Evolutionary conservation across 768 basidiomycete species (phyloP).

Genomic region (Lepiota subincarnata): DNA sequence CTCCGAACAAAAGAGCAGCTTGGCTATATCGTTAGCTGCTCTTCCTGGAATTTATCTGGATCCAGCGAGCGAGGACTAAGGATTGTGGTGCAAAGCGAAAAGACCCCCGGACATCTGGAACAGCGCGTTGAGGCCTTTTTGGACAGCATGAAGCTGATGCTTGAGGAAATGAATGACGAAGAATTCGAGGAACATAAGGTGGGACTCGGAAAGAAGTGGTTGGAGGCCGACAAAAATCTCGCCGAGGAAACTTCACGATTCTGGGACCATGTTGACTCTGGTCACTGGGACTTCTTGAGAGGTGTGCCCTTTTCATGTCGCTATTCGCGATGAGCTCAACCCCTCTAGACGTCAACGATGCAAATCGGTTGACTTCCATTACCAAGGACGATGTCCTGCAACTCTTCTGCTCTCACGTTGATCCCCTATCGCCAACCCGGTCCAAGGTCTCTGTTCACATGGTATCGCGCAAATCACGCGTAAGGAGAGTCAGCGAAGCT

Average conservation of each 20-base stretch:
- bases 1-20: constrained; percentile 94
- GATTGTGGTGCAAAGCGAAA: constrained; percentile 87
- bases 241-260: constrained; percentile 72
- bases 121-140: constrained; percentile 87
- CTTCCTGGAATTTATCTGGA: constrained; percentile 54
- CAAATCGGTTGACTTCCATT: constrained; percentile 54
- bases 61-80: constrained; percentile 71
- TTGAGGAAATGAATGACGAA: constrained; percentile 65
- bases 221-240: constrained; percentile 87
- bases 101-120: constrained; percentile 75
- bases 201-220: constrained; percentile 75
- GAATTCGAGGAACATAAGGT: constrained; percentile 78
- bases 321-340: constrained; percentile 11
- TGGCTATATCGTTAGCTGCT: constrained; percentile 82
- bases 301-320: constrained; percentile 44
- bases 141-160: constrained; percentile 58
- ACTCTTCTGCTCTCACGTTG: constrained; percentile 66
- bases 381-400: constrained; percentile 72
- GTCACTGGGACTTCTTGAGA: constrained; percentile 83
- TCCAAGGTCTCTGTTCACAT: constrained; percentile 85
- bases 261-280: constrained; percentile 67
- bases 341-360: constrained; percentile 66
- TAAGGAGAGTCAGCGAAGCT: constrained; percentile 57
- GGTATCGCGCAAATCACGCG: constrained; percentile 61
- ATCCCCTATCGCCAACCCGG: constrained; percentile 64